Base-by-base conservation (phyloP, 108 stramenopile species). In the Cyclotella cryptica region DNA sequence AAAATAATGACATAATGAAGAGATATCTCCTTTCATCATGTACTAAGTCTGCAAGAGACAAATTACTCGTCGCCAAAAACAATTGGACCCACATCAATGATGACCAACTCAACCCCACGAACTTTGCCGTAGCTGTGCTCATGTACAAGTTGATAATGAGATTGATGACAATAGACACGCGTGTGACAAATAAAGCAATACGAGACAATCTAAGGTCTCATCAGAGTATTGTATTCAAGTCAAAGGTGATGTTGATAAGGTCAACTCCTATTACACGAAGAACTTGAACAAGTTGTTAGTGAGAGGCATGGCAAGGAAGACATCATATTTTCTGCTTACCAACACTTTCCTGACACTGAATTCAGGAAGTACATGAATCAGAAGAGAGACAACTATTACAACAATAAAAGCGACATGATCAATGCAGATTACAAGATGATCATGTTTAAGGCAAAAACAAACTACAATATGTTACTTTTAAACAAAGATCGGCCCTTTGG, bases 271-370 rank as follows among this genome's bases (percentile, higher is more conserved):
- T 6, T 71, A 57, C 53, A 49, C 17, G 14, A 0, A 55, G 0
- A 71, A 49, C 70, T 55, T 39, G 15, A 15, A 53, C 1, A 54
- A 71, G 54, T 29, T 71, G 43, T 40, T 51, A 41, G 70, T 35
- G 0, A 14, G 70, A 18, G 70, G 70, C 0, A 71, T 40, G 70
- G 57, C 39, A 45, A 45, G 3, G 29, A 49, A 26, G 53, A 22
- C 30, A 71, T 58, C 19, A 54, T 71, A 8, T 71, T 57, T 19
- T 29, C 35, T 40, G 47, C 54, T 12, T 71, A 55, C 55, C 11
- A 22, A 4, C 19, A 15, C 7, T 30, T 55, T 4, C 40, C 70
- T 18, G 39, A 51, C 15, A 27, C 3, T 3, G 15, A 45, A 17
- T 71, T 71, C 70, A 44, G 19, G 21, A 24, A 4, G 1, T 71